Conservation (phyloP, 2,329 filamentous ascomycete genomes). For the Amesomyces nigricolor region DNA sequence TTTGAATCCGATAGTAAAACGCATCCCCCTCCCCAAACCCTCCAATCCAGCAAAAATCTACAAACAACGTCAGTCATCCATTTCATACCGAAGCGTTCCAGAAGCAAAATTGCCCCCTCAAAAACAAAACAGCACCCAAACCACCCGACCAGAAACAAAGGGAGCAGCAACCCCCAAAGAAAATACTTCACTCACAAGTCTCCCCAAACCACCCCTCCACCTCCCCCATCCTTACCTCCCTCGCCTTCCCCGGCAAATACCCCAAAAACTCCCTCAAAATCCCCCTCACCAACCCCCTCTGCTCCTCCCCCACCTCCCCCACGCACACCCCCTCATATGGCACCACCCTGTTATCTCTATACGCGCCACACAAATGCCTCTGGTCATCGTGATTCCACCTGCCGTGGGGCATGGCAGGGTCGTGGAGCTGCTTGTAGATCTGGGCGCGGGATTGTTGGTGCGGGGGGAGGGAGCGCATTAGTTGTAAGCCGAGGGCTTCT, state of each 20-base stretch:
- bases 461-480: slow-evolving; percentile 59
- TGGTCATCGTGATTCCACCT: slow-evolving; percentile 80
- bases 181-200: slow-evolving; percentile 41
- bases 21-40: slow-evolving; percentile 59
- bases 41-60: slow-evolving; percentile 70
- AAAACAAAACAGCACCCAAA: too few relatives aligned
- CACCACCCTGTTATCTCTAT: slow-evolving; percentile 70
- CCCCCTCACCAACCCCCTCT: slow-evolving; percentile 49
- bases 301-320: slow-evolving; percentile 39
- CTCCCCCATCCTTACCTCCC: slow-evolving; percentile 49
- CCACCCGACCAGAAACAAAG: too few relatives aligned
- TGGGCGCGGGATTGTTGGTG: slow-evolving; percentile 47
- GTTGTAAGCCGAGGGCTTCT: slow-evolving; percentile 55
- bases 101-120: too few relatives aligned
- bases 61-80: too few relatives aligned
- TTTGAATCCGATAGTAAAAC: slow-evolving; percentile 75
- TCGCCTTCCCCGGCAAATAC: slow-evolving; percentile 56
- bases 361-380: slow-evolving; percentile 70
- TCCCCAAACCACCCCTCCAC: slow-evolving; percentile 55
- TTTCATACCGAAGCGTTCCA: too few relatives aligned
- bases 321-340: slow-evolving; percentile 65
- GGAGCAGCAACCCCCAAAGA: too few relatives aligned
- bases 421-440: slow-evolving; percentile 54
- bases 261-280: slow-evolving; percentile 62
- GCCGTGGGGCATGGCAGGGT: slow-evolving; percentile 59